Evolutionary conservation across 257 asterid species (phyloP).

Genomic region (Solanum chmielewskii): DNA sequence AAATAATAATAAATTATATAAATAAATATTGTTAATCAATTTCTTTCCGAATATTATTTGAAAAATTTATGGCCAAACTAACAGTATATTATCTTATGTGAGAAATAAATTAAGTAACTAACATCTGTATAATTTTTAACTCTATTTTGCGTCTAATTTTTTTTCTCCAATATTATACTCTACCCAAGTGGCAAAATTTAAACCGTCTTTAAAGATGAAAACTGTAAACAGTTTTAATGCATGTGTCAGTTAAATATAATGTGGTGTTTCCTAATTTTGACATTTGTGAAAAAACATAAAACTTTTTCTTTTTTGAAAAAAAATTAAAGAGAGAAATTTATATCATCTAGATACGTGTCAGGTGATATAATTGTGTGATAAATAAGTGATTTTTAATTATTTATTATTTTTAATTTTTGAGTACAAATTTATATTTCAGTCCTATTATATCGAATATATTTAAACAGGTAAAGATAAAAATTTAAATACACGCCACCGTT

Average conservation of each 20-base stretch:
- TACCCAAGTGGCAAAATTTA: background rate
- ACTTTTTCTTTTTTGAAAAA: too few relatives aligned
- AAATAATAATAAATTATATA: too few relatives aligned
- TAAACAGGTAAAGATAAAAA: too few relatives aligned
- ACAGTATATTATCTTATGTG: too few relatives aligned
- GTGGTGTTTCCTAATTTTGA: background rate
- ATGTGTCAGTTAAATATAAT: background rate
- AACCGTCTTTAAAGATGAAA: background rate
- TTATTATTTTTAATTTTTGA: background rate
- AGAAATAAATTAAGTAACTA: too few relatives aligned
- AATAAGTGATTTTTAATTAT: background rate
- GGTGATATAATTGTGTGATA: background rate
- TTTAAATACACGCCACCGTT: too few relatives aligned
- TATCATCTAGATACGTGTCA: background rate
- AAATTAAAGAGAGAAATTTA: too few relatives aligned
- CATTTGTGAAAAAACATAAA: background rate
- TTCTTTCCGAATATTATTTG: too few relatives aligned
- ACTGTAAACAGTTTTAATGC: background rate
- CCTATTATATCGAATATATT: too few relatives aligned
- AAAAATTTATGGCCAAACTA: too few relatives aligned
- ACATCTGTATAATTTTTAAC: too few relatives aligned
- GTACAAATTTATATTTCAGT: background rate
- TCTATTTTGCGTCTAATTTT: background rate
- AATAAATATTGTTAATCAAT: too few relatives aligned
- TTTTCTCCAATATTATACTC: background rate